A percentile compares a stretch with the other conserved stretches of the same genome.
Conservation (phyloP, 176 grass and related monocot species). For the Ensete ventricosum region DNA sequence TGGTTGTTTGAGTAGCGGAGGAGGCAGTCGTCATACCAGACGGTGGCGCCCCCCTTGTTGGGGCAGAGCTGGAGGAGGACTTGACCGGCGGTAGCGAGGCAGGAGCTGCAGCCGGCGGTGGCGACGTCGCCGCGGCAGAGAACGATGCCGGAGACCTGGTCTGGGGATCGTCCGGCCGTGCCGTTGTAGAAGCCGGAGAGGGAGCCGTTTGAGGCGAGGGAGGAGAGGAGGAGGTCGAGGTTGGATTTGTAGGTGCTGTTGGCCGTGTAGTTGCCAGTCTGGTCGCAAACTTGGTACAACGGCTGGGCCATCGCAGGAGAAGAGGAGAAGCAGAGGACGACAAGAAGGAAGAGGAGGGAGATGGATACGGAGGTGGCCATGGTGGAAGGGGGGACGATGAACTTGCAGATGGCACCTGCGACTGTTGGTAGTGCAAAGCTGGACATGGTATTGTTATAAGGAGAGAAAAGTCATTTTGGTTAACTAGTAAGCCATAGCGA, state of each 20-base stretch:
- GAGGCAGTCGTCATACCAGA: slow-evolving; percentile 43
- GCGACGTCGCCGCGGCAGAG: slow-evolving; percentile 50
- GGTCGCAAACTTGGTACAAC: neutral
- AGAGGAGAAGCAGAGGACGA: too few relatives aligned
- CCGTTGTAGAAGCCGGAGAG: slow-evolving; percentile 12
- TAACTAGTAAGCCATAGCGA: too few relatives aligned
- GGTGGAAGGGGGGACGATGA: neutral
- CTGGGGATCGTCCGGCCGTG: neutral
- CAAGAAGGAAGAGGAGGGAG: neutral
- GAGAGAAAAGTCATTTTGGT: too few relatives aligned
- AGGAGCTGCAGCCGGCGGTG: slow-evolving; percentile 20
- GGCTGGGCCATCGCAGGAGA: neutral
- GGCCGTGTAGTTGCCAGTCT: slow-evolving; percentile 30
- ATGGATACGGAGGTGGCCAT: neutral
- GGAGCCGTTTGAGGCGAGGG: neutral
- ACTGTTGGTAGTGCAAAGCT: too few relatives aligned
- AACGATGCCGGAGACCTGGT: slow-evolving; percentile 27
- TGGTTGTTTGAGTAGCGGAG: slow-evolving; percentile 28
- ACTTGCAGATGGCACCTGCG: too few relatives aligned
- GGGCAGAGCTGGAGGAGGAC: slow-evolving; percentile 20
- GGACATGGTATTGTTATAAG: too few relatives aligned
- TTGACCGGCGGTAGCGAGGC: slow-evolving; percentile 6
- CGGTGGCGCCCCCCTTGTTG: slow-evolving; percentile 5
- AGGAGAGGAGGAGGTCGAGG: slow-evolving; percentile 15
- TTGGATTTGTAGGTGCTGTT: slow-evolving; percentile 26